Evolutionary conservation across 2,329 filamentous ascomycete genomes (phyloP), one percentile per base, ranked within the genome.

Genomic region (Pezicula carpinea): DNA sequence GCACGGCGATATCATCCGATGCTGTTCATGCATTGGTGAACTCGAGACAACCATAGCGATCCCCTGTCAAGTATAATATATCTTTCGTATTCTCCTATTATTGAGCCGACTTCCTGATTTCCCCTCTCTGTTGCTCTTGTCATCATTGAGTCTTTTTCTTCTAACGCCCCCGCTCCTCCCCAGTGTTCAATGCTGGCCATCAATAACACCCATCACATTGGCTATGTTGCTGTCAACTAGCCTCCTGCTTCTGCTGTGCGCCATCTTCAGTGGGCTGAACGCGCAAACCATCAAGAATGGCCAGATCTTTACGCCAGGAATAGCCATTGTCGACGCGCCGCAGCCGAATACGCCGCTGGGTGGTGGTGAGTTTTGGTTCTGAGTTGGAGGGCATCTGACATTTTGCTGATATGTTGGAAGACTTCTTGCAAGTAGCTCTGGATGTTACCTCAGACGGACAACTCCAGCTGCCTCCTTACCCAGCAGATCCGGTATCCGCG

Each of bases 231-330:
- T 38, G 39, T 51, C 45, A 31, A 39, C 34, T 35, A 15, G 55
- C 29, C 21, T 53, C 43, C n/a, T 57, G 31, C 48, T 41, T 26
- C 41, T 54, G 22, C 49, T 55, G 38, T 32, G 47, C 46, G 18
- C 42, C 38, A 44, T 53, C 48, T 45, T 36, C 15, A 26, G 32
- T 18, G 8, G 19, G 18, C 43, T 53, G n/a, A 48, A 40, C 17
- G 57, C 58, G 31, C 84, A 85, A 56, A 79, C 75, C 17, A 75
- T 80, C 43, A 66, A 79, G 18, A 79, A 79, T 54, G 83, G 83
- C 14, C 82, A 87, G 56, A 77, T 88, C 45, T 86, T 77, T 58
- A 88, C 83, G 0, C 83, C 83, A 0, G 83, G 84, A 0, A 74
- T 87, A 46, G 82, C 76, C 19, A 76, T 87, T 47, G 68, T 87